A percentile compares a stretch with the other conserved stretches of the same genome.
Evolutionary conservation across 306 rosid genomes (phyloP).

Genomic region (Gastrolobium bilobum): DNA sequence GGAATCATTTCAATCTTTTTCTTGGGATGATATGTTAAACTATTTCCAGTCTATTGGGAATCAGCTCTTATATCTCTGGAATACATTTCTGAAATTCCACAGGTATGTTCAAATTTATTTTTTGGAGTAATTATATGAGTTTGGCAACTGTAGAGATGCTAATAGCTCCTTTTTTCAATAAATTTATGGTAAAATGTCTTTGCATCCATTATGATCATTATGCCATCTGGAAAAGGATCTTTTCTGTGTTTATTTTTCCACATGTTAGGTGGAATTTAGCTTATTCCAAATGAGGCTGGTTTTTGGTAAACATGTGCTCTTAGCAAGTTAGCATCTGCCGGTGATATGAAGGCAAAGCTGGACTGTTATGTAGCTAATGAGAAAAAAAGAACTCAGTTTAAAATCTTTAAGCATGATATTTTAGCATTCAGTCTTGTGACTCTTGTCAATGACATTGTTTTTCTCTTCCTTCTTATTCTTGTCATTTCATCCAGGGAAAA

Average conservation of each 20-base stretch:
- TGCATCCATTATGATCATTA: constrained; percentile 35
- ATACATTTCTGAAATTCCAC: constrained; percentile 79
- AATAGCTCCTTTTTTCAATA: constrained; percentile 2
- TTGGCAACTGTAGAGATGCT: neutral
- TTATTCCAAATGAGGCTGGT: constrained; percentile 21
- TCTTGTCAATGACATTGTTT: constrained; percentile 31
- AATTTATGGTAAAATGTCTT: neutral
- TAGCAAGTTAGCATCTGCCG: constrained; percentile 20
- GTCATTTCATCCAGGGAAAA: constrained; percentile 66
- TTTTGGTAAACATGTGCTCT: constrained; percentile 18
- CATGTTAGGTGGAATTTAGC: constrained; percentile 6
- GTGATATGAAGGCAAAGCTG: constrained; percentile 7
- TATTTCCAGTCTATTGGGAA: constrained; percentile 70
- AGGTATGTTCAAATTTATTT: constrained; percentile 60
- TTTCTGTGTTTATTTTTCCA: constrained; percentile 29
- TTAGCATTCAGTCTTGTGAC: constrained; percentile 26
- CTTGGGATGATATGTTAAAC: constrained; percentile 60
- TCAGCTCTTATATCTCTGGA: constrained; percentile 76
- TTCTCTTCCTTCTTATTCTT: constrained; percentile 43
- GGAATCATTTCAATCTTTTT: constrained; percentile 51
- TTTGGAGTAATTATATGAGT: constrained; percentile 24
- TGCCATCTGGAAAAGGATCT: constrained; percentile 17
- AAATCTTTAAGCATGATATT: constrained; percentile 15
- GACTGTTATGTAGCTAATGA: neutral
- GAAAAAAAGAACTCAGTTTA: constrained; percentile 1